phyloP scores from a whole-genome alignment of 2,329 filamentous ascomycete genomes.

The Xylaria sp. region DNA sequence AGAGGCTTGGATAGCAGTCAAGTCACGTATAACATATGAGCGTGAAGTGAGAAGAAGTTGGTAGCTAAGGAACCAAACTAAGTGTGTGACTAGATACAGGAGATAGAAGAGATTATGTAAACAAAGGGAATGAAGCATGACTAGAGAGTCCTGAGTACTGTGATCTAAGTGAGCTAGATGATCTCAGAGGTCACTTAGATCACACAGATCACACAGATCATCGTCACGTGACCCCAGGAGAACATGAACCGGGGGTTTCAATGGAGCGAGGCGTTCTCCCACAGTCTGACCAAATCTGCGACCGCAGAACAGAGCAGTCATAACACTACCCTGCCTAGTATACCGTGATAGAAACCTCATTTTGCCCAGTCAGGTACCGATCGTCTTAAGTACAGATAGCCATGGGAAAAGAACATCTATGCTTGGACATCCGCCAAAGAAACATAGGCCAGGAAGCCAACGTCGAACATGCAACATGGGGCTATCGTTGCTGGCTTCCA shows the following conservation, averaged over 20 bases:
- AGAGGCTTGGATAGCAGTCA: background rate
- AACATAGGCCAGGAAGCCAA: conserved; percentile 12
- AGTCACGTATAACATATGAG: too few species aligned
- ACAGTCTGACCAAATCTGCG: too few species aligned
- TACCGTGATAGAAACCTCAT: conserved; percentile 1
- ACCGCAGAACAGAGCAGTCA: too few species aligned
- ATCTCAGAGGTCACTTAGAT: too few species aligned
- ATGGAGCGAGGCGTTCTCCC: too few species aligned
- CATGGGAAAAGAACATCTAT: conserved; percentile 8
- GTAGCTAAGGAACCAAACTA: background rate
- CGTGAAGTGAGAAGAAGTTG: background rate
- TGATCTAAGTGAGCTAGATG: background rate
- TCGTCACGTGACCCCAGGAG: background rate
- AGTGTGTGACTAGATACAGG: background rate
- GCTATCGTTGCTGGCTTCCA: background rate
- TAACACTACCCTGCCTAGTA: too few species aligned
- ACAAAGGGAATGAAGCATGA: background rate
- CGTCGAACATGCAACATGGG: conserved; percentile 2
- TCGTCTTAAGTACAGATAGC: background rate
- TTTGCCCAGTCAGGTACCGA: background rate
- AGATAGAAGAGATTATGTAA: background rate
- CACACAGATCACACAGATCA: background rate
- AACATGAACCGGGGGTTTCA: too few species aligned
- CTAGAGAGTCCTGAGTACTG: background rate
- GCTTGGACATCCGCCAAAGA: background rate